A percentile compares a stretch with the other conserved stretches of the same genome.
Evolutionary conservation across 2,329 filamentous ascomycete species (phyloP).

Genomic region (Gaeumannomyces tritici): DNA sequence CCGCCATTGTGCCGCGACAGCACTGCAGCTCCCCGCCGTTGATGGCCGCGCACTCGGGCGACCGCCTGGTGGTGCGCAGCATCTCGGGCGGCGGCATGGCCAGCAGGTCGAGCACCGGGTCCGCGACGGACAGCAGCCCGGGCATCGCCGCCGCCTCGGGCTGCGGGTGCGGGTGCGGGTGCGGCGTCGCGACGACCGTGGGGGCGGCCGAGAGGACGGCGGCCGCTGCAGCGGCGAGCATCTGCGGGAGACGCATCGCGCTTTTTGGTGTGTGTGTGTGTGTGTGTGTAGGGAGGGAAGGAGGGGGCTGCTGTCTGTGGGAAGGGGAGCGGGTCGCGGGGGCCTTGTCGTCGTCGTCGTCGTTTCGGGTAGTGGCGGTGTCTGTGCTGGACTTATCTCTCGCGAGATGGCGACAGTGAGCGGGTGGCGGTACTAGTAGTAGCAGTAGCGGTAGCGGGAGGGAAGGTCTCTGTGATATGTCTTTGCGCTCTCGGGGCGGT

Average conservation of each 20-base stretch:
- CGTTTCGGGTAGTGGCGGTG: too few species aligned
- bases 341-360: too few species aligned
- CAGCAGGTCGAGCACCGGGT: constrained; percentile 11
- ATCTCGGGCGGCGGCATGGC: constrained; percentile 16
- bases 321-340: too few species aligned
- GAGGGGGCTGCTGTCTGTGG: too few species aligned
- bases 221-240: neutral
- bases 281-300: too few species aligned
- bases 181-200: constrained; percentile 5
- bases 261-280: too few species aligned
- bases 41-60: constrained; percentile 16
- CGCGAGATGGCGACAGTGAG: too few species aligned
- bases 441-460: too few species aligned
- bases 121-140: constrained; percentile 2
- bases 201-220: neutral
- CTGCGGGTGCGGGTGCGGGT: constrained; percentile 4
- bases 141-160: constrained; percentile 1
- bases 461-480: too few species aligned
- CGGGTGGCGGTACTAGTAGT: too few species aligned
- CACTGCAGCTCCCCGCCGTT: constrained; percentile 19
- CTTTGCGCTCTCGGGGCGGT: too few species aligned
- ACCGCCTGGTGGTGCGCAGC: constrained; percentile 14
- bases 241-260: neutral
- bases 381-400: too few species aligned
- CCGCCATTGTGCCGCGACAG: constrained; percentile 17